These are phyloP conservation scores for Lepidium africanum DNA, from an alignment of 345 rosid species.

Conservation along the genomic window DNA sequence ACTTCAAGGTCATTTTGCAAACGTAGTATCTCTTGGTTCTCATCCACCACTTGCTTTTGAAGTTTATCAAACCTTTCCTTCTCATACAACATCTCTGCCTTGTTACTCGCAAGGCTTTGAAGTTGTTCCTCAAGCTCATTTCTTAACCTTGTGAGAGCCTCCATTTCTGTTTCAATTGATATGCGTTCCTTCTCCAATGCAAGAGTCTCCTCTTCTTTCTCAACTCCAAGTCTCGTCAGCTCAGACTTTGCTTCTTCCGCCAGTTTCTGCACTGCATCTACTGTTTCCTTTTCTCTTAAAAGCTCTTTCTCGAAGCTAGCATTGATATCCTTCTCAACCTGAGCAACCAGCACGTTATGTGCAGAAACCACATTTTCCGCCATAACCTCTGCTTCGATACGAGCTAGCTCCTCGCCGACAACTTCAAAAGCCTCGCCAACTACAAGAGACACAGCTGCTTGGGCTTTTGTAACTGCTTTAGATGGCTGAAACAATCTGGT, in stretches of 20 bases:
- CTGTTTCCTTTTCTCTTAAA: slow-evolving; percentile 55
- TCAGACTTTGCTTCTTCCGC: slow-evolving; percentile 77
- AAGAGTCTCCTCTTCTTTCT: slow-evolving; percentile 63
- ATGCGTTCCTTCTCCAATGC: slow-evolving; percentile 61
- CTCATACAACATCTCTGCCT: slow-evolving; percentile 72
- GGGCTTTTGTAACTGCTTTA: slow-evolving; percentile 95
- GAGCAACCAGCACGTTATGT: slow-evolving; percentile 68
- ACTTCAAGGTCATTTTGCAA: slow-evolving; percentile 76
- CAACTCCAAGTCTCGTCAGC: slow-evolving; percentile 51
- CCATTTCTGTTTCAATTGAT: slow-evolving; percentile 76
- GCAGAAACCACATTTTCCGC: slow-evolving; percentile 83
- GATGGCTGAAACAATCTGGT: slow-evolving; percentile 84
- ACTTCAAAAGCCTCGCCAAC: slow-evolving; percentile 71
- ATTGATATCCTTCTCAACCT: slow-evolving; percentile 77
- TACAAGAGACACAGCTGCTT: slow-evolving; percentile 88
- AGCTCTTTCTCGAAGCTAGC: slow-evolving; percentile 73
- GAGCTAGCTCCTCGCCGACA: slow-evolving; percentile 84
- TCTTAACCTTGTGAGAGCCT: slow-evolving; percentile 57
- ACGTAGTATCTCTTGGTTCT: slow-evolving; percentile 60
- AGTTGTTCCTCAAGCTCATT: slow-evolving; percentile 71
- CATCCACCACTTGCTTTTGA: slow-evolving; percentile 56
- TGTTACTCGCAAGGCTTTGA: slow-evolving; percentile 52
- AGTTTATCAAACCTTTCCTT: slow-evolving; percentile 63
- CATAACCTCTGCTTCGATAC: slow-evolving; percentile 83
- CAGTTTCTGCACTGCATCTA: slow-evolving; percentile 64